A percentile compares a stretch with the other conserved stretches of the same genome.
Conservation (phyloP, 2,329 filamentous ascomycete genomes). For the Myriosclerotinia scirpicola region DNA sequence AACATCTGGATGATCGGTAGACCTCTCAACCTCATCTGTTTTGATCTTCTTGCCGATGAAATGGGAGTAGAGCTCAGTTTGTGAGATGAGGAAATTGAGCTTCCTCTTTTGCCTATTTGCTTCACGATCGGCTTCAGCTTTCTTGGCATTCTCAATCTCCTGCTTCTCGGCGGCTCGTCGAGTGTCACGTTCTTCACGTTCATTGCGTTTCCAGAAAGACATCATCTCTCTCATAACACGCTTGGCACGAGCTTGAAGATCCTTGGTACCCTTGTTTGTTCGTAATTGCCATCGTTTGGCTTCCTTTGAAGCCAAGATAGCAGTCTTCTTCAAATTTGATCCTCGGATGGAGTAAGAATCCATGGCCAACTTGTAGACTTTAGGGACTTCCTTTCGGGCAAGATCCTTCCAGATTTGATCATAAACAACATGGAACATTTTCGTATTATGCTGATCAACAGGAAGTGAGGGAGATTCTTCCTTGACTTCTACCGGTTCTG, state of each 20-base stretch:
- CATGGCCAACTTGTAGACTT: conserved; percentile 84
- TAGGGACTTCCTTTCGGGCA: conserved; percentile 88
- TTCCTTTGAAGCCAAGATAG: conserved; percentile 94
- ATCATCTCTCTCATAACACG: conserved; percentile 99
- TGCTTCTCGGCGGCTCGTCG: conserved; percentile 93
- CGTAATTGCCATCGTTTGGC: conserved; percentile 95
- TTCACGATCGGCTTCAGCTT: conserved; percentile 95
- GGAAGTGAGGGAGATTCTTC: conserved; percentile 46
- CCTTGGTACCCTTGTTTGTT: conserved; percentile 98
- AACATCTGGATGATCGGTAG: conserved; percentile 78
- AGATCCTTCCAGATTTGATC: conserved; percentile 97
- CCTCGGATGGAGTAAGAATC: conserved; percentile 83
- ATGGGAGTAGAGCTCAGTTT: conserved; percentile 98
- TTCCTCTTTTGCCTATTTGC: conserved; percentile 97
- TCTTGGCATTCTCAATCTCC: conserved; percentile 93
- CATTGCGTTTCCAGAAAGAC: conserved; percentile 98
- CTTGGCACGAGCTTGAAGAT: conserved; percentile 94
- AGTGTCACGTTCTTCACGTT: conserved; percentile 92
- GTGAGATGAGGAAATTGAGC: conserved; percentile 98
- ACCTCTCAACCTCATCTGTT: conserved; percentile 89
- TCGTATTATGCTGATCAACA: conserved; percentile 66
- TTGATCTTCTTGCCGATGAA: conserved; percentile 99
- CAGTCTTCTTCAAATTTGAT: conserved; percentile 97
- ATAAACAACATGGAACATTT: conserved; percentile 95
- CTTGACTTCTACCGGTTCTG: conserved; percentile 35